A percentile compares a stretch with the other conserved stretches of the same genome.
phyloP scores from a whole-genome alignment of 768 basidiomycete species.

The Lanmaoa rubissima region DNA sequence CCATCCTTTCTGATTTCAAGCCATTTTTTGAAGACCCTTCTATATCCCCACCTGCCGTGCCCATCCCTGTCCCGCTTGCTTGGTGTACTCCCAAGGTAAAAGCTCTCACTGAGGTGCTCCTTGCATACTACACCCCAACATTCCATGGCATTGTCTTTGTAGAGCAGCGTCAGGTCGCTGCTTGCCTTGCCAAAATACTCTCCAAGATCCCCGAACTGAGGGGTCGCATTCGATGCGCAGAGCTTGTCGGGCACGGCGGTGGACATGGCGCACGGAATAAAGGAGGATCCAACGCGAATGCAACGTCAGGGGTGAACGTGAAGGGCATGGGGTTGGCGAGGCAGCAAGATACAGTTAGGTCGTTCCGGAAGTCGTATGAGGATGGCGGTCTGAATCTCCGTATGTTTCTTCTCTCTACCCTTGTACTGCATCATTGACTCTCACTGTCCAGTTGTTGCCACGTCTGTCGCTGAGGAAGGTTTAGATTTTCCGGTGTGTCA shows the following conservation, averaged over 20 bases:
- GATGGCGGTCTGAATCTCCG: slow-evolving; percentile 64
- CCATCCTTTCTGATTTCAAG: slow-evolving; percentile 46
- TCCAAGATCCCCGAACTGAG: slow-evolving; percentile 56
- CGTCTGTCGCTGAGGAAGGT: slow-evolving; percentile 89
- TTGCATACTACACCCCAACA: slow-evolving; percentile 46
- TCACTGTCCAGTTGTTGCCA: slow-evolving; percentile 61
- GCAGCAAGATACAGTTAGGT: slow-evolving; percentile 58
- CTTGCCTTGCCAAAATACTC: slow-evolving; percentile 64
- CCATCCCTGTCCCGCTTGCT: slow-evolving; percentile 44
- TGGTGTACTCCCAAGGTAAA: slow-evolving; percentile 78
- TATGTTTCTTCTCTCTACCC: slow-evolving; percentile 35
- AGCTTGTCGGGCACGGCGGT: slow-evolving; percentile 70
- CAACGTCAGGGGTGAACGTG: slow-evolving; percentile 35
- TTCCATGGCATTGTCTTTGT: slow-evolving; percentile 90
- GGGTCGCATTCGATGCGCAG: slow-evolving; percentile 56
- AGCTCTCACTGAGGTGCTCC: slow-evolving; percentile 58
- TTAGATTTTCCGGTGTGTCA: slow-evolving; percentile 76
- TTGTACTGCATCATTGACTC: neutral
- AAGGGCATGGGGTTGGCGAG: slow-evolving; percentile 51
- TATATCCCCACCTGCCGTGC: slow-evolving; percentile 30
- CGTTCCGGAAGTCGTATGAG: slow-evolving; percentile 68
- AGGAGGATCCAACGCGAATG: slow-evolving; percentile 13
- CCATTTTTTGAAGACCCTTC: slow-evolving; percentile 37
- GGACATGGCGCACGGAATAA: slow-evolving; percentile 28
- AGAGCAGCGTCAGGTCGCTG: slow-evolving; percentile 78